A percentile compares a stretch with the other conserved stretches of the same genome.
Conservation (phyloP, 371 early-diverging fungal species). For the Syncephalastrum sp. region DNA sequence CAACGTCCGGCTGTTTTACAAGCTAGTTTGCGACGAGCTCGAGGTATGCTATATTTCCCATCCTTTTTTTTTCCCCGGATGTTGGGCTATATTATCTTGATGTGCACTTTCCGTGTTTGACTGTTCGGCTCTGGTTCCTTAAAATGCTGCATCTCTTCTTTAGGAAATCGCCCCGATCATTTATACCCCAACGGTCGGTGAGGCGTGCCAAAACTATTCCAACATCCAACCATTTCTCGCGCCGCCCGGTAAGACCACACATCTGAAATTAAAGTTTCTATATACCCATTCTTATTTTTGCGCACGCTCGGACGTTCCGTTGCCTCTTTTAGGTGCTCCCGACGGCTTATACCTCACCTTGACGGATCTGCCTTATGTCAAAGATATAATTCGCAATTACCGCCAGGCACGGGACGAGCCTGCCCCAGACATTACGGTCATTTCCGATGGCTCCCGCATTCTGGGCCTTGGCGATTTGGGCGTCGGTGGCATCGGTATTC, state of each 20-base stretch:
- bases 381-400: conserved; percentile 65
- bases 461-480: conserved; percentile 93
- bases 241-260: conserved; percentile 57
- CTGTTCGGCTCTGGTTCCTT: conserved; percentile 2
- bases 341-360: conserved; percentile 88
- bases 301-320: no score
- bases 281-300: background rate
- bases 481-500: conserved; percentile 90
- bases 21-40: conserved; percentile 70
- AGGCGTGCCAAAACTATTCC: conserved; percentile 87
- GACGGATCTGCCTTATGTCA: conserved; percentile 68
- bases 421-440: conserved; percentile 78
- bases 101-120: conserved; percentile 5
- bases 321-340: conserved; percentile 28
- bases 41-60: conserved; percentile 44
- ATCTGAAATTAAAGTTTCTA: no score
- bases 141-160: background rate
- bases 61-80: background rate
- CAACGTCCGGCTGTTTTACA: conserved; percentile 79
- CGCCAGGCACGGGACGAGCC: conserved; percentile 40
- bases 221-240: conserved; percentile 82
- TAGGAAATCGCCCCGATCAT: conserved; percentile 79
- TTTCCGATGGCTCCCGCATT: conserved; percentile 92
- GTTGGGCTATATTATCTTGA: background rate
- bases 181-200: conserved; percentile 92